These are phyloP conservation scores for Lactarius hengduanensis DNA, from an alignment of 768 basidiomycete genomes.

Conservation along the genomic window DNA sequence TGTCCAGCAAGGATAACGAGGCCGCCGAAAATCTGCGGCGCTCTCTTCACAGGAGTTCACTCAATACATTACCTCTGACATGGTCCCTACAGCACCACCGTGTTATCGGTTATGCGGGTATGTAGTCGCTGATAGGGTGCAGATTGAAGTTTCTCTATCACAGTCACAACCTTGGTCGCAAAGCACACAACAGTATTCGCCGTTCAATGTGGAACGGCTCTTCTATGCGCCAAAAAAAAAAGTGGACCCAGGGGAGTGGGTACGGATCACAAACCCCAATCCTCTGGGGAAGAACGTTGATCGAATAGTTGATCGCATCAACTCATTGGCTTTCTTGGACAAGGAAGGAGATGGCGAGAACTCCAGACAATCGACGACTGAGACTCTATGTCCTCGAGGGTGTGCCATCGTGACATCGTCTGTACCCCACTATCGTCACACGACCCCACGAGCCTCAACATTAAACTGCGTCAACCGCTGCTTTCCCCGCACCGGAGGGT, in stretches of 20 bases:
- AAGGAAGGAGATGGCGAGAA: background rate
- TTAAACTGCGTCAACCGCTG: background rate
- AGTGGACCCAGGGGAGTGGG: background rate
- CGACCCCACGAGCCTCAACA: background rate
- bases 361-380: background rate
- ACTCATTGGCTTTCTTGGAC: background rate
- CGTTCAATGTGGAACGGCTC: background rate
- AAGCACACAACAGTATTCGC: background rate
- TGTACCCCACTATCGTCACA: background rate
- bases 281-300: background rate
- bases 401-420: background rate
- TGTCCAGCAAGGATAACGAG: constrained; percentile 6
- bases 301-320: constrained; percentile 3
- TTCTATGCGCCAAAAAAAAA: background rate
- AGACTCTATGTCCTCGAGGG: background rate
- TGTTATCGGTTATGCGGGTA: background rate
- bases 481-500: background rate
- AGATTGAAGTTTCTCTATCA: background rate
- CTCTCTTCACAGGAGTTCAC: background rate
- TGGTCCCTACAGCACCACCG: background rate
- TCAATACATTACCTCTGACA: background rate
- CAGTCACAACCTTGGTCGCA: constrained; percentile 6
- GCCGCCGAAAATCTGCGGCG: background rate
- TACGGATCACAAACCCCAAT: background rate
- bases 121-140: background rate